phyloP scores from a whole-genome alignment of 345 rosid species.

The Lumnitzera littorea region DNA sequence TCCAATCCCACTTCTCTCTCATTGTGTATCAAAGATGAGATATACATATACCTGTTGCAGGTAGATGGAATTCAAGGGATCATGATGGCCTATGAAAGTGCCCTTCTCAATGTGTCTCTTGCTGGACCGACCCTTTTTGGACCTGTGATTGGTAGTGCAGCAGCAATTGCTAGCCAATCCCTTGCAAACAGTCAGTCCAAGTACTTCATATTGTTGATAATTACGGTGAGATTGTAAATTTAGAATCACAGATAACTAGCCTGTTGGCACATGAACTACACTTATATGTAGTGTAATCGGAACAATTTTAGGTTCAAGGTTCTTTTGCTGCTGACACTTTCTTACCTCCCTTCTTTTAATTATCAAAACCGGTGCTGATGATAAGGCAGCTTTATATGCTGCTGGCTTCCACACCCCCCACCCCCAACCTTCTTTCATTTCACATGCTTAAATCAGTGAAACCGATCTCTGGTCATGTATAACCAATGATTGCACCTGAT shows the following conservation, averaged over 20 bases:
- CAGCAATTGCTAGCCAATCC: constrained; percentile 62
- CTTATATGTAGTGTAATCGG: not conserved
- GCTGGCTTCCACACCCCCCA: too few species aligned
- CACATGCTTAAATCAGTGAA: too few species aligned
- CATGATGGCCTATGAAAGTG: constrained; percentile 69
- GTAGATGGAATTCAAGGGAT: constrained; percentile 93
- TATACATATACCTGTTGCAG: constrained; percentile 25
- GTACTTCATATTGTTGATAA: constrained; percentile 75
- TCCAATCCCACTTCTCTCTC: constrained; percentile 1
- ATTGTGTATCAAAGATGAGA: not conserved
- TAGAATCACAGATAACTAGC: not conserved
- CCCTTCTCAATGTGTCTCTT: constrained; percentile 81
- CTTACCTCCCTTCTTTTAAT: too few species aligned
- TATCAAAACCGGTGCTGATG: too few species aligned
- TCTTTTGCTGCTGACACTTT: not conserved
- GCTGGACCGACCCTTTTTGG: constrained; percentile 98
- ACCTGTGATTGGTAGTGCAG: constrained; percentile 68
- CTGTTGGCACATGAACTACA: not conserved
- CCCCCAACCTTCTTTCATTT: too few species aligned
- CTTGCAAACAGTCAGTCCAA: constrained; percentile 51
- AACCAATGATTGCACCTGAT: too few species aligned
- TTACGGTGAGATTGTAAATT: constrained; percentile 52
- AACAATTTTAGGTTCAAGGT: not conserved
- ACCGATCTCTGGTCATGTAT: too few species aligned
- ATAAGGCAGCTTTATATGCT: too few species aligned